These are phyloP conservation scores for Saccharomyces uvarum DNA, from an alignment of 1,139 yeast genomes.

Conservation along the genomic window DNA sequence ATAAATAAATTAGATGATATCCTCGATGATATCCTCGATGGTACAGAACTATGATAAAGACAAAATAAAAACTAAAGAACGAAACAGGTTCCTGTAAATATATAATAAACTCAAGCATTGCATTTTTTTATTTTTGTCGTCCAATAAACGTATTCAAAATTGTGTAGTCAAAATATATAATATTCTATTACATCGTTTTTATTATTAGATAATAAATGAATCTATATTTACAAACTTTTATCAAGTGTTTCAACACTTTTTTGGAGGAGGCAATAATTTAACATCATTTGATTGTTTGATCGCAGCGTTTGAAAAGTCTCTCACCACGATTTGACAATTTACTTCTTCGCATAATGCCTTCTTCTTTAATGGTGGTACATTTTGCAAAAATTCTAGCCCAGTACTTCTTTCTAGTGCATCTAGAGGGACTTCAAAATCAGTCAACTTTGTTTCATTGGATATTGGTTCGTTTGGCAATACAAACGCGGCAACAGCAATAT, in stretches of 20 bases:
- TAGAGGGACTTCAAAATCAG: slow-evolving; percentile 75
- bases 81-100: not conserved
- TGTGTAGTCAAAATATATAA: not conserved
- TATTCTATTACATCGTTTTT: not conserved
- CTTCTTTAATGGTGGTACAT: slow-evolving; percentile 53
- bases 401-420: slow-evolving; percentile 82
- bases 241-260: slow-evolving; percentile 25
- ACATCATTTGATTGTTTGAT: slow-evolving; percentile 16
- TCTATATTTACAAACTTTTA: not conserved
- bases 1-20: slow-evolving; percentile 44
- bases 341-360: slow-evolving; percentile 73
- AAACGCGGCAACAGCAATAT: slow-evolving; percentile 78
- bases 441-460: slow-evolving; percentile 60
- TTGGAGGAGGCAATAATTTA: slow-evolving; percentile 35
- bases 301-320: slow-evolving; percentile 63
- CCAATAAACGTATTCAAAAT: not conserved
- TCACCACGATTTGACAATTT: slow-evolving; percentile 69
- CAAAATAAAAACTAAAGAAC: not conserved
- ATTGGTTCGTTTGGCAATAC: slow-evolving; percentile 82
- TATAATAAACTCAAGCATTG: not conserved
- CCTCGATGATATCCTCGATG: too few relatives aligned
- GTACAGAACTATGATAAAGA: not conserved
- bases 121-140: not conserved
- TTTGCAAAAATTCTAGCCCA: slow-evolving; percentile 73
- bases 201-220: not conserved